Evolutionary conservation across 768 basidiomycete genomes (phyloP), one percentile per base, ranked within the genome.

Genomic region (Dacryopinax primogenitus): DNA sequence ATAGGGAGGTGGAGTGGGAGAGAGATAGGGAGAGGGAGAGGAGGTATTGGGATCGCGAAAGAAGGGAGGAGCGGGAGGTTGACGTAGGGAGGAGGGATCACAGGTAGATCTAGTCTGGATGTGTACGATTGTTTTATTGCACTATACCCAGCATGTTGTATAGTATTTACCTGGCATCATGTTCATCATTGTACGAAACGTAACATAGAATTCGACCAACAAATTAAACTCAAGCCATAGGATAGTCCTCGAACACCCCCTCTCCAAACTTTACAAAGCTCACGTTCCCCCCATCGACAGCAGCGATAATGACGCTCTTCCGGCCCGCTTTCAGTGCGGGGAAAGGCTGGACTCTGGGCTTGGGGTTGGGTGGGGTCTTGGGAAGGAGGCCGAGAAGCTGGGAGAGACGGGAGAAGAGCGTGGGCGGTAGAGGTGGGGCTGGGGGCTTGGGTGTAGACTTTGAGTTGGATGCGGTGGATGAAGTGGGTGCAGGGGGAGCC

Each of bases 191-290:
- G 37, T n/a, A 39, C 37, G 11, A 11, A 11, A 39, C 37, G 12
- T n/a, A n/a, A 34, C 30, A 28, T 18, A 33, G 21, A 63, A 37
- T 37, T 61, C 64, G 9, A 33, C 34, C 1, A 68, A 69, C 3
- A 45, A 62, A 70, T 71, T 58, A n/a, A 21, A 32, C 12, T 33
- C 35, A 72, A 1, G 71, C 67, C 85, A 92, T 88, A 0, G 90
- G 86, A 83, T 87, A 86, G 69, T 92, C 89, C 63, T 83, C 84
- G 73, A 98, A 97, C 9, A 80, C 84, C 0, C 91, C 90, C 71
- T 92, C 81, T 6, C 87, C 86, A 69, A 97, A 92, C 63, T 88
- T 79, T 76, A 92, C 89, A 78, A 96, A 94, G 68, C 88, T 88
- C 44, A 86, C 86, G 68, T 82, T 91, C 9, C 94, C 92, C 1